Evolutionary conservation across 202 grass and related monocot genomes (phyloP), one percentile per base, ranked within the genome.

Genomic region (Schoenoplectus tabernaemontani): DNA sequence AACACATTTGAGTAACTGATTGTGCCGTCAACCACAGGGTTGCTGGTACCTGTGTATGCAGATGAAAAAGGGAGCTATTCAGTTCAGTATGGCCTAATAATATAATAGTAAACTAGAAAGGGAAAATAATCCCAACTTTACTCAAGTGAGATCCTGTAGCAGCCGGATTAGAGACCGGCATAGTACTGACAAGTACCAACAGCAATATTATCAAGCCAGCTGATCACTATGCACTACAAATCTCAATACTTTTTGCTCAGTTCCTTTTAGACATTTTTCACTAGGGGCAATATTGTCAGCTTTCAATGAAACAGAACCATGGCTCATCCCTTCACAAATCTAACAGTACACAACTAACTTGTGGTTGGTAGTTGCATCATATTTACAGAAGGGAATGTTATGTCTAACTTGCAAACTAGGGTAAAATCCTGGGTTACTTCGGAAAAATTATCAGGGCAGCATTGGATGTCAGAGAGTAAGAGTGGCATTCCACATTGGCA

Each of bases 1-100:
- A 99, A 99, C 70, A 99, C 92, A 56, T 99, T 99, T 66, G 81
- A 89, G 90, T 99, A 99, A 0, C 41, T 13, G 43, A 84, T 22
- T 3, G 53, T 59, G 68, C 81, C 86, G 83, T 93, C 93, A 2
- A 82, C 9, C 1, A 91, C 84, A 0, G 91, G 91, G 63, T 57
- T 42, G 10, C 50, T 10, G 7, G 72, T 62, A 51, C 77, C 77
- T 80, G 43, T 48, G 41, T 60, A 48, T 60, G 41, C 23, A 64
- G 26, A 53, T 7, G 69, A 51, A 74, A 51, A 53, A 50, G 46
- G 26, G 17, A 74, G 44, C 22, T 28, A 71, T 47, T 47, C 10
- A 47, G 57, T 67, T 42, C 4, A 24, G 39, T 26, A 32, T 73
- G 43, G 16, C 33, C 13, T 41, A 51, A 30, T 51, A 33, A 73